Percentiles rank a stretch among this genome's conserved stretches.
phyloP scores from a whole-genome alignment of 768 basidiomycete genomes.

The Suillus tomentosus region DNA sequence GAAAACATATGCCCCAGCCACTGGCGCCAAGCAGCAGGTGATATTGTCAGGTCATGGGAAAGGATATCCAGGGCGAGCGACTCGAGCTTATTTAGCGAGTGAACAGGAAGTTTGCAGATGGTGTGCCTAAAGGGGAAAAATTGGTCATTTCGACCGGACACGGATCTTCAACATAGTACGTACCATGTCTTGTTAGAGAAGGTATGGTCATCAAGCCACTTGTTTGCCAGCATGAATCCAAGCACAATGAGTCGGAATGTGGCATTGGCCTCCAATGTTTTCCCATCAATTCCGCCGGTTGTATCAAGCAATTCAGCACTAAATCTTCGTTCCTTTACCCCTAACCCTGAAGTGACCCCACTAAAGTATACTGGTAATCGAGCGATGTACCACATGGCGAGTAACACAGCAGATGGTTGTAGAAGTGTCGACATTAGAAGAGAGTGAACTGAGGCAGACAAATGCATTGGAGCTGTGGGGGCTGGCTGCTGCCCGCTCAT shows the following conservation, averaged over 20 bases:
- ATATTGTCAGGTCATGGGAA: slow-evolving; percentile 67
- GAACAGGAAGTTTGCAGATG: slow-evolving; percentile 75
- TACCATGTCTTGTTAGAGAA: slow-evolving; percentile 91
- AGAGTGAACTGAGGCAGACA: slow-evolving; percentile 67
- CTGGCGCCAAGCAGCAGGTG: slow-evolving; percentile 62
- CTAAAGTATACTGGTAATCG: slow-evolving; percentile 72
- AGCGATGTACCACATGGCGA: slow-evolving; percentile 82
- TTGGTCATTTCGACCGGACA: slow-evolving; percentile 8
- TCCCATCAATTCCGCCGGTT: slow-evolving; percentile 42
- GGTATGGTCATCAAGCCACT: slow-evolving; percentile 87
- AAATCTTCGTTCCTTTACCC: slow-evolving; percentile 64
- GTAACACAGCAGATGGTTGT: slow-evolving; percentile 78
- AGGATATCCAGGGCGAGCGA: slow-evolving; percentile 71
- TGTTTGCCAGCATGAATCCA: slow-evolving; percentile 85
- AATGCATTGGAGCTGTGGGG: slow-evolving; percentile 41
- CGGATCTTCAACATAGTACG: slow-evolving; percentile 21
- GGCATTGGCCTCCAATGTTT: slow-evolving; percentile 55
- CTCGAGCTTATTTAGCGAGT: slow-evolving; percentile 70
- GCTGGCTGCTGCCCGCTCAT: slow-evolving; percentile 33
- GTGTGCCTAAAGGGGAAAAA: slow-evolving; percentile 58
- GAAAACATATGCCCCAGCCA: slow-evolving; percentile 70
- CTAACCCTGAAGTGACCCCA: slow-evolving; percentile 49
- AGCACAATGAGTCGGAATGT: slow-evolving; percentile 76
- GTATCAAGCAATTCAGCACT: slow-evolving; percentile 60
- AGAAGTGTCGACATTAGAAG: slow-evolving; percentile 76